A percentile compares a stretch with the other conserved stretches of the same genome.
phyloP scores from a whole-genome alignment of 805 yeast species.

The Yarrowia sp. region DNA sequence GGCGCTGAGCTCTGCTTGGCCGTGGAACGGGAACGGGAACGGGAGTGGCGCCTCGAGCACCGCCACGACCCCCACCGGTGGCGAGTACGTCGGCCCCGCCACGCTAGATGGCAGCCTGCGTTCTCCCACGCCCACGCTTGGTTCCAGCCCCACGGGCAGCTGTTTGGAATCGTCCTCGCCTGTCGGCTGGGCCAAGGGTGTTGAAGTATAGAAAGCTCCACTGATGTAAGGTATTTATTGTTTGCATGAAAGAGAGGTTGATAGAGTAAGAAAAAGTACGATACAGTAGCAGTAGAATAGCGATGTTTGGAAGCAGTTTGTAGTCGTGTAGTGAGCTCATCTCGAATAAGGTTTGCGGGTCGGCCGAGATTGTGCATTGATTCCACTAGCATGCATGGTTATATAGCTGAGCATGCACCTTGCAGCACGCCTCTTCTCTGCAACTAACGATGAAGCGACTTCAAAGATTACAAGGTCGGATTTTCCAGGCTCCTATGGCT shows the following conservation, averaged over 20 bases:
- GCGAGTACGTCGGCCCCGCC: slow-evolving; percentile 2
- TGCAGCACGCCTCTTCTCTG: no score
- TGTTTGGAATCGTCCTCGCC: slow-evolving; percentile 20
- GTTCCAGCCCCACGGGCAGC: slow-evolving; percentile 22
- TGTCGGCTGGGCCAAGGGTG: slow-evolving; percentile 23
- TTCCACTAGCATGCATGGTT: background rate
- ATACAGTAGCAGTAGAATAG: background rate
- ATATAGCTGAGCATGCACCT: background rate
- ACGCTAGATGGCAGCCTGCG: slow-evolving; percentile 4
- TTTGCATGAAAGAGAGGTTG: background rate
- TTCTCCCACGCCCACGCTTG: slow-evolving; percentile 23
- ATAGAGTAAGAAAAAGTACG: no score
- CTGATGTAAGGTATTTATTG: slow-evolving; percentile 25
- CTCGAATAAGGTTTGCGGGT: background rate
- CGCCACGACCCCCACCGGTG: slow-evolving; percentile 23
- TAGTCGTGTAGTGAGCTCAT: no score
- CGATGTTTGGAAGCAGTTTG: no score
- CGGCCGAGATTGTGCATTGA: slow-evolving; percentile 10
- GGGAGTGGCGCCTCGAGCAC: slow-evolving; percentile 24
- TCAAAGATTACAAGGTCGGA: background rate
- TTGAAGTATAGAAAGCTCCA: slow-evolving; percentile 24
- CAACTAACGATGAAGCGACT: slow-evolving; percentile 8
- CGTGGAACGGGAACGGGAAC: slow-evolving; percentile 9
- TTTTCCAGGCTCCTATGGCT: slow-evolving; percentile 61
- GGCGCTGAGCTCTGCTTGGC: slow-evolving; percentile 19